Base-by-base conservation (phyloP, 129 eudicot genomes). In the Escallonia rubra region DNA sequence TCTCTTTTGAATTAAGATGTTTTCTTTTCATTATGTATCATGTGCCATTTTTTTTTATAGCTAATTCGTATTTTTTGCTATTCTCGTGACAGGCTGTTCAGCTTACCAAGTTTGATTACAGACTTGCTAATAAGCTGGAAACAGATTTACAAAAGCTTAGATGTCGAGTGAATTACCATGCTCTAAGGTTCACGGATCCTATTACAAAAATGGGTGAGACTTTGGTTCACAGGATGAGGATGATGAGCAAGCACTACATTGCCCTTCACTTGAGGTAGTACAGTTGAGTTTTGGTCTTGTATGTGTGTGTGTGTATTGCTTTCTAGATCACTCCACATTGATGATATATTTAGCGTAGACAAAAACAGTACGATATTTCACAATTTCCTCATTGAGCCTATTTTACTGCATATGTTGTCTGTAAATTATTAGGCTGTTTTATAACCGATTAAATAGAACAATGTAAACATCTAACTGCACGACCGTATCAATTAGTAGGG, bases 101-200 rank as follows among this genome's bases (percentile, higher is more conserved):
- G 82, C 82, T 90, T 53, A 82, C 83, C 79, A 90, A 90, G 73
- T 90, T 83, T 73, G 97, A 90, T 75, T 90, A 90, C 76, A 82
- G 97, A 73, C 97, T 90, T 65, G 72, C 97, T 64, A 90, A 90
- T 79, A 86, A 67, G 74, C 70, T 90, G 80, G 83, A 73, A 41
- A 73, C 86, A 14, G 97, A 90, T 79, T 69, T 81, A 41, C 97
- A 90, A 65, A 90, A 84, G 90, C 97, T 90, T 71, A 86, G 97
- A 74, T 90, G 97, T 79, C 77, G 97, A 74, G 95, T 78, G 45
- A 90, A 90, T 78, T 90, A 90, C 72, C 97, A 90, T 72, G 95
- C 97, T 40, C 68, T 90, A 60, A 82, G 71, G 80, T 90, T 90
- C 72, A 90, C 97, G 4, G 74, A 86, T 52, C 85, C 95, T 40